Conservation (phyloP, 495 filamentous ascomycete species). For the Trichoderma gamsii region DNA sequence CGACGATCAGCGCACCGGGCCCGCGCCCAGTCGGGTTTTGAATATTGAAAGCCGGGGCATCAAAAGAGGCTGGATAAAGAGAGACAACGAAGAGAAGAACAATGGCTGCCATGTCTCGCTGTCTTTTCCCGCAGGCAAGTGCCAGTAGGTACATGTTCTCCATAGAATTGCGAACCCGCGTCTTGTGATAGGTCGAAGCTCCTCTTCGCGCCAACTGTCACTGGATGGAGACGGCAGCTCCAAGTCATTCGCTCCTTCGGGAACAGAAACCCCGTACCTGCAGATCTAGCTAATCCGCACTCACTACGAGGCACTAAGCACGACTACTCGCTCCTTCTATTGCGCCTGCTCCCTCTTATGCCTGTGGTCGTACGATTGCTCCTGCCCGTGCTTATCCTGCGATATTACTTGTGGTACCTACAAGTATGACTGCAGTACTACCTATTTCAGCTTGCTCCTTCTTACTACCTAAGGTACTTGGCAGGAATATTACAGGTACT, state of each 20-base stretch:
- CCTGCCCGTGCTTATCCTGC: too few species aligned
- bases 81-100: background rate
- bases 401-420: too few species aligned
- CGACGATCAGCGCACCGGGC: background rate
- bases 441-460: too few species aligned
- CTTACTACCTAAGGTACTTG: too few species aligned
- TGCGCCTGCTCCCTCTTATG: too few species aligned
- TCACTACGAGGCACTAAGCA: background rate
- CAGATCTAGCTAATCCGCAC: background rate
- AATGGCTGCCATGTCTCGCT: background rate
- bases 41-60: background rate
- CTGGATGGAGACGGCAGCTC: background rate
- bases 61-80: background rate
- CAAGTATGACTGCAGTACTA: too few species aligned
- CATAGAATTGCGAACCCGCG: background rate
- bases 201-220: background rate
- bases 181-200: background rate
- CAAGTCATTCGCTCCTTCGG: background rate
- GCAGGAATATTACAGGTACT: too few species aligned
- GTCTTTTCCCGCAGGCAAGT: background rate
- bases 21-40: background rate
- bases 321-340: background rate
- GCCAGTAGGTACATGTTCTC: background rate
- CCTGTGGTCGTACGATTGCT: too few species aligned
- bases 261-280: constrained; percentile 1